These are phyloP conservation scores for Pyricularia grisea DNA, from an alignment of 2,329 filamentous ascomycete species.

Conservation along the genomic window DNA sequence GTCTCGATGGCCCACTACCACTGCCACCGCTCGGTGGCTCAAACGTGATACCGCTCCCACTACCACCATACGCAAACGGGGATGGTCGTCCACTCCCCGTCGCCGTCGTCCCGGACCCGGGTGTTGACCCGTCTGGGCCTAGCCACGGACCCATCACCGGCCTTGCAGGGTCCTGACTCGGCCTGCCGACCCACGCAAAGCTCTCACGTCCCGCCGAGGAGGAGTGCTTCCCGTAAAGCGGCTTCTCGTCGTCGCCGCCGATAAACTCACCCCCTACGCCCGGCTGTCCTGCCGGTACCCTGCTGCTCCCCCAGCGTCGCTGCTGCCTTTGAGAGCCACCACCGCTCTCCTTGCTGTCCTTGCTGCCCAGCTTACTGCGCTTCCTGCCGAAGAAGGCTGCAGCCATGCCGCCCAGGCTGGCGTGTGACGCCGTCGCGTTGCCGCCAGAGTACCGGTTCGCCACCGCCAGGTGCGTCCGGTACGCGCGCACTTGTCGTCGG, in stretches of 20 bases:
- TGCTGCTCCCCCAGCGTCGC: neutral
- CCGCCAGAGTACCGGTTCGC: conserved; percentile 45
- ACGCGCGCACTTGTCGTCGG: conserved; percentile 58
- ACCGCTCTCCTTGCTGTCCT: conserved; percentile 1
- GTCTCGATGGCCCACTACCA: conserved; percentile 10
- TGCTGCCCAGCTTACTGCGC: conserved; percentile 9
- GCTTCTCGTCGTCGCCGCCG: conserved; percentile 6
- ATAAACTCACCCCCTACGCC: neutral
- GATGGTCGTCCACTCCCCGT: conserved; percentile 3
- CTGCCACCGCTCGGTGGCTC: neutral
- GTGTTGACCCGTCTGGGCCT: conserved; percentile 11
- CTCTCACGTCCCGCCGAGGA: conserved; percentile 11
- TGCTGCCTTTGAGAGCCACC: neutral
- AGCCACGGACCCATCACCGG: conserved; percentile 6
- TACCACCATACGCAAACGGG: neutral
- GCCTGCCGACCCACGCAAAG: conserved; percentile 13
- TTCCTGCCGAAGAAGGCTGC: conserved; percentile 17
- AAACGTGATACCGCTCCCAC: conserved; percentile 1
- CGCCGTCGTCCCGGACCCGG: conserved; percentile 9
- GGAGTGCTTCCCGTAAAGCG: neutral
- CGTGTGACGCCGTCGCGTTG: conserved; percentile 24
- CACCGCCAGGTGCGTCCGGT: conserved; percentile 60
- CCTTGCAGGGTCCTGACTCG: conserved; percentile 9
- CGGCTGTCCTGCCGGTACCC: neutral
- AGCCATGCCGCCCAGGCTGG: conserved; percentile 18